These are phyloP conservation scores for Botrytis fabae DNA, from an alignment of 2,329 filamentous ascomycete genomes.

Conservation along the genomic window DNA sequence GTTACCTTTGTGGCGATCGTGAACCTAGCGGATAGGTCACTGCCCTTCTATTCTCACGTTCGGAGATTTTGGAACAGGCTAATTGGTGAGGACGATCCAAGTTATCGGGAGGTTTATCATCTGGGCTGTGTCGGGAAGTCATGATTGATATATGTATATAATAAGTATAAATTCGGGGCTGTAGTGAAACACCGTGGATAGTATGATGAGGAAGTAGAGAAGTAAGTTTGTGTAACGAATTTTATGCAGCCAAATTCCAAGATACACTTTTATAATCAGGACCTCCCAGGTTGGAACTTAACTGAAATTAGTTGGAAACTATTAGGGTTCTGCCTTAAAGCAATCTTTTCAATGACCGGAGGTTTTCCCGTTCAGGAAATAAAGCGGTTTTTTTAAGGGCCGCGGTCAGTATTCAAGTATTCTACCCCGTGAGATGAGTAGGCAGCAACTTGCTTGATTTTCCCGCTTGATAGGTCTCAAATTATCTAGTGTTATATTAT, in stretches of 20 bases:
- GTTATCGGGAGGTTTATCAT: not conserved
- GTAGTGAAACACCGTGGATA: not conserved
- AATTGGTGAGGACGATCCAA: not conserved
- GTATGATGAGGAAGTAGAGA: not conserved
- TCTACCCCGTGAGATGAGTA: not conserved
- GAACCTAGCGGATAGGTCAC: too few relatives aligned
- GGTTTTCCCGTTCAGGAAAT: not conserved
- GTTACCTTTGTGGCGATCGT: fast-evolving
- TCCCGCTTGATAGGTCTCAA: not conserved
- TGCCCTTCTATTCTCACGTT: too few relatives aligned
- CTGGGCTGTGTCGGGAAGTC: not conserved
- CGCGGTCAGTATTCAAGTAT: not conserved
- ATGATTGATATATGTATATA: not conserved
- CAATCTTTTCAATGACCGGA: not conserved
- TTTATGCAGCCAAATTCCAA: not conserved
- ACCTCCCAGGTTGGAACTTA: not conserved
- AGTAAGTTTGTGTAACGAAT: not conserved
- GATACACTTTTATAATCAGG: not conserved
- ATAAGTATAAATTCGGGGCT: not conserved
- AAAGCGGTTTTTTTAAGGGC: not conserved
- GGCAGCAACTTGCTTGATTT: not conserved
- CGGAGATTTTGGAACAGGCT: not conserved
- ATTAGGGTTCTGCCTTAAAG: not conserved
- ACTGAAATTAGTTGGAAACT: not conserved
- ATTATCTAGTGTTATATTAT: not conserved